These are phyloP conservation scores for Fusarium odoratissimum DNA, from an alignment of 2,329 filamentous ascomycete species.

Conservation along the genomic window DNA sequence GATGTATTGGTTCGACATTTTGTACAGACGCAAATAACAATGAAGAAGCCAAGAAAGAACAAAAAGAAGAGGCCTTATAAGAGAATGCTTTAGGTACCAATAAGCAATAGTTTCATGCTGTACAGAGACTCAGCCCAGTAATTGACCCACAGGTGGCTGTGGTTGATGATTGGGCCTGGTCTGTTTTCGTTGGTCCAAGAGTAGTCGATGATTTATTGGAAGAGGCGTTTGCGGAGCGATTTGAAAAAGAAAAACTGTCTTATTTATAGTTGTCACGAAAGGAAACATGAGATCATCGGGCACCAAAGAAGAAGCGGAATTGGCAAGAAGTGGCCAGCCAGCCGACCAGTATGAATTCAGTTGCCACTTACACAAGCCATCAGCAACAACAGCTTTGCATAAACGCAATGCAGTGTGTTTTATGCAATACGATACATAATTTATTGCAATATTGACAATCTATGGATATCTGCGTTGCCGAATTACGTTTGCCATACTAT, in stretches of 20 bases:
- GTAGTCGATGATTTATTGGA: background rate
- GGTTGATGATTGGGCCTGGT: background rate
- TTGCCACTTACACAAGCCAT: conserved; percentile 14
- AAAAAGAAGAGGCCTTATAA: background rate
- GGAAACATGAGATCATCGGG: background rate
- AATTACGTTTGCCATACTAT: background rate
- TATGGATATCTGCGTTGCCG: background rate
- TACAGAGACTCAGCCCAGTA: conserved; percentile 13
- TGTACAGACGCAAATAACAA: background rate
- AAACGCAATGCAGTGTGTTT: background rate
- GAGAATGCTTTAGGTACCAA: background rate
- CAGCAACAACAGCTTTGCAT: background rate
- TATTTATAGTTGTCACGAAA: background rate
- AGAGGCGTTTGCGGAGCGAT: background rate
- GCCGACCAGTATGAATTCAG: background rate
- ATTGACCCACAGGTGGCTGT: background rate
- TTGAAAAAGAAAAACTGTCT: background rate
- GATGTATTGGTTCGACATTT: conserved; percentile 38
- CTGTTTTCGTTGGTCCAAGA: background rate
- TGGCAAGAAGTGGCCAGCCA: background rate
- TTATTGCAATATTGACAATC: background rate
- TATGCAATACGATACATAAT: background rate
- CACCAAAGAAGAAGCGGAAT: background rate
- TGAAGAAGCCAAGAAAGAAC: background rate
- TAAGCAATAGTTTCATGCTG: conserved; percentile 18